phyloP scores from a whole-genome alignment of 495 filamentous ascomycete species.

The Tuber indicum region DNA sequence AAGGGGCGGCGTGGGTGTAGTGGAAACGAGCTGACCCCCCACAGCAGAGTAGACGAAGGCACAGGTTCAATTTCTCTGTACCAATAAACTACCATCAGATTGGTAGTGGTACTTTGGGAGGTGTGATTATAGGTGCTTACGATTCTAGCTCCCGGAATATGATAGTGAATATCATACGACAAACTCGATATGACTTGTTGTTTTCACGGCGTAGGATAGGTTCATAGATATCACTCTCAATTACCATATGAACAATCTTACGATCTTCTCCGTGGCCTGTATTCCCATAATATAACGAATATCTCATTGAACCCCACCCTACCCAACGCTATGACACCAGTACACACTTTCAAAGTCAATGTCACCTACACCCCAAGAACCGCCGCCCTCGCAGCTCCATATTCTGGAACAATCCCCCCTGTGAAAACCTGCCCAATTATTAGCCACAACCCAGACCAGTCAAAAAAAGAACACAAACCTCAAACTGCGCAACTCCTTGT shows the following conservation, averaged over 20 bases:
- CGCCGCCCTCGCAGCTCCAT: conserved; percentile 30
- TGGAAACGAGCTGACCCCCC: too few species aligned
- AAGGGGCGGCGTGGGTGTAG: background rate
- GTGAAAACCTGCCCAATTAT: conserved; percentile 32
- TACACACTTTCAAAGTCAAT: background rate
- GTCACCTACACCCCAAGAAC: conserved; percentile 22
- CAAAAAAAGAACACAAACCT: conserved; percentile 17
- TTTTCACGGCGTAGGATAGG: background rate
- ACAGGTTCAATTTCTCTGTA: background rate
- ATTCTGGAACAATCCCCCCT: conserved; percentile 37
- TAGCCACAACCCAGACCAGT: background rate
- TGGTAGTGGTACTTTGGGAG: background rate
- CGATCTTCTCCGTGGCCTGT: background rate
- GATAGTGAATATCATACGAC: background rate
- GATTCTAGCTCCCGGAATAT: background rate
- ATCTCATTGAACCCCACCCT: background rate
- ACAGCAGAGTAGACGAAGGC: background rate
- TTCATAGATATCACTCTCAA: background rate
- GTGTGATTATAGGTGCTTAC: background rate
- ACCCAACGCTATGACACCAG: background rate
- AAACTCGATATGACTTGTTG: background rate
- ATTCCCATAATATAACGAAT: background rate
- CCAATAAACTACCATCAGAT: background rate
- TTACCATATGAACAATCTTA: background rate
- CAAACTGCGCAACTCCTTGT: conserved; percentile 49